Evolutionary conservation across 2,329 filamentous ascomycete species (phyloP).

Genomic region (Penicillium sp.): DNA sequence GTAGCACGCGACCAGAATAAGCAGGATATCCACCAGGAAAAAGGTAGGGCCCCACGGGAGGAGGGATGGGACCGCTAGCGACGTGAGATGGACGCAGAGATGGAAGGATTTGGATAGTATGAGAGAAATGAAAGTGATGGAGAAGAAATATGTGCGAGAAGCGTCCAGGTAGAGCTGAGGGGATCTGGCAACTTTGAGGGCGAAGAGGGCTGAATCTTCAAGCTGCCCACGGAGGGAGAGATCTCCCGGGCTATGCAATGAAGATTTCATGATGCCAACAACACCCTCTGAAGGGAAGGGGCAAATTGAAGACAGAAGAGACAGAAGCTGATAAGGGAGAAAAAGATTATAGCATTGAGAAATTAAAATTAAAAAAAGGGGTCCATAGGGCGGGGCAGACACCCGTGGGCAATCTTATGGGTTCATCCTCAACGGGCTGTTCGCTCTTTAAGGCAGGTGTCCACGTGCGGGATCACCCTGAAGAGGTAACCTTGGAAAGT

Average conservation of each 20-base stretch:
- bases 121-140: constrained; percentile 14
- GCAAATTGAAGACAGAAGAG: not conserved
- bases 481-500: not conserved
- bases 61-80: constrained; percentile 3
- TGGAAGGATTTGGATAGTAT: constrained; percentile 15
- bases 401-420: not conserved
- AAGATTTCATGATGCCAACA: constrained; percentile 5
- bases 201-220: constrained; percentile 1
- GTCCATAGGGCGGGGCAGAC: not conserved
- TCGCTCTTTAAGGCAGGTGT: not conserved
- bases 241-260: not conserved
- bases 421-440: not conserved
- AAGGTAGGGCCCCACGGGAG: constrained; percentile 14
- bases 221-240: not conserved
- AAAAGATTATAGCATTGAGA: not conserved
- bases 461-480: not conserved
- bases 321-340: not conserved
- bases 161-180: constrained; percentile 10
- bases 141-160: constrained; percentile 13
- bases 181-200: constrained; percentile 7
- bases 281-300: not conserved
- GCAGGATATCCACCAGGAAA: constrained; percentile 13
- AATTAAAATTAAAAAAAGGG: not conserved
- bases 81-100: constrained; percentile 6
- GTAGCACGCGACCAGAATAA: constrained; percentile 14